Percentiles rank a stretch among this genome's conserved stretches.
Conservation (phyloP, 305 asterid genomes). For the Fraxinus paxiana region DNA sequence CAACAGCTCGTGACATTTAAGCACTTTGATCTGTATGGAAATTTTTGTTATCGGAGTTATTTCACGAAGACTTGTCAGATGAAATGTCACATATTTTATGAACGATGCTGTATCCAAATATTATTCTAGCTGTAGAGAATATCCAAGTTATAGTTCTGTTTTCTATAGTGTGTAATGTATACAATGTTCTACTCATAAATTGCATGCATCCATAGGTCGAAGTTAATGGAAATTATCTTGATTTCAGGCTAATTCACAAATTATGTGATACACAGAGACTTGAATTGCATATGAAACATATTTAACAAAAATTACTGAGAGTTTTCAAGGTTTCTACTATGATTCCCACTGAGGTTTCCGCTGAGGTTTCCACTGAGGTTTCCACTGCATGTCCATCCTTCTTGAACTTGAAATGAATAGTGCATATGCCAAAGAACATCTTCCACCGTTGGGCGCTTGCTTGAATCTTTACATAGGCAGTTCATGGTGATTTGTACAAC, state of each 20-base stretch:
- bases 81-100: neutral
- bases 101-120: neutral
- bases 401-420: constrained; percentile 91
- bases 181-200: neutral
- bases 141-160: neutral
- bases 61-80: neutral
- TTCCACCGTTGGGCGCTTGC: constrained; percentile 73
- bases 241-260: neutral
- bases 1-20: neutral
- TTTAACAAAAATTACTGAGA: neutral
- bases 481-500: constrained; percentile 68
- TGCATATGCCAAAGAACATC: constrained; percentile 99
- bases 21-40: neutral
- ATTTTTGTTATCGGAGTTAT: neutral
- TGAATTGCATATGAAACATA: neutral
- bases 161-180: neutral
- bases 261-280: neutral
- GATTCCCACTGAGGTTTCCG: constrained; percentile 49
- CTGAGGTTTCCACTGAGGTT: constrained; percentile 46
- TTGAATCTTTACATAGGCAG: constrained; percentile 62
- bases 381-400: constrained; percentile 87
- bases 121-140: neutral
- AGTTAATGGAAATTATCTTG: neutral
- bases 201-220: neutral
- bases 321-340: constrained; percentile 25